These are phyloP conservation scores for Paralagenidium karlingii DNA, from an alignment of 352 stramenopile genomes.

Conservation along the genomic window DNA sequence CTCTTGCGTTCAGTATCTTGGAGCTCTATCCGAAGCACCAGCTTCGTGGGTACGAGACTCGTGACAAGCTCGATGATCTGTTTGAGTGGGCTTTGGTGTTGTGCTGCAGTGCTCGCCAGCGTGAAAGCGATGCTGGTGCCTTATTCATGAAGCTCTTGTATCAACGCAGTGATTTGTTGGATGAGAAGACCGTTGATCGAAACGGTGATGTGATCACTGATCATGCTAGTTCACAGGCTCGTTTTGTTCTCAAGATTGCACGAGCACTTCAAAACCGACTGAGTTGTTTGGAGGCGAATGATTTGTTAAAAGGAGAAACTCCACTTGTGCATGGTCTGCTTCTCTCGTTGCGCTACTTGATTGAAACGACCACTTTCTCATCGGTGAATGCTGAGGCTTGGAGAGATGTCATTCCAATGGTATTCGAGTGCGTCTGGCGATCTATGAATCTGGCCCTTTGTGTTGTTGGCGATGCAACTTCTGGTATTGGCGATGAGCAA, in stretches of 20 bases:
- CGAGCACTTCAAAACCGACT: slow-evolving; percentile 32
- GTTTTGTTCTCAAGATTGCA: slow-evolving; percentile 45
- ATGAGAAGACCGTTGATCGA: not conserved
- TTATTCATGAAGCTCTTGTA: slow-evolving; percentile 78
- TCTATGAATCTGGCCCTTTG: slow-evolving; percentile 51
- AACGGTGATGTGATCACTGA: not conserved
- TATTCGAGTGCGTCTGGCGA: slow-evolving; percentile 39
- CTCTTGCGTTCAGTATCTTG: slow-evolving; percentile 47
- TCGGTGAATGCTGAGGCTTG: slow-evolving; percentile 19
- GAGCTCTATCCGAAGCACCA: slow-evolving; percentile 37
- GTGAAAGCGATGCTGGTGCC: slow-evolving; percentile 76
- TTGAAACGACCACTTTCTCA: slow-evolving; percentile 45
- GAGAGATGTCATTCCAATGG: slow-evolving; percentile 21
- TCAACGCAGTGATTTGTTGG: slow-evolving; percentile 10
- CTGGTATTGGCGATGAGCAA: slow-evolving; percentile 40
- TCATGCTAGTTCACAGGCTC: slow-evolving; percentile 10
- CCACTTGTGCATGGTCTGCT: slow-evolving; percentile 66
- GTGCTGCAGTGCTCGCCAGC: slow-evolving; percentile 56
- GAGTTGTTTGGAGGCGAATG: slow-evolving; percentile 11
- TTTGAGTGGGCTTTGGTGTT: slow-evolving; percentile 61
- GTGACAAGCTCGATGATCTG: slow-evolving; percentile 21
- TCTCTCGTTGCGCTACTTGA: slow-evolving; percentile 58
- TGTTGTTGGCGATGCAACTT: slow-evolving; percentile 66
- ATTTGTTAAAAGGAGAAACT: slow-evolving; percentile 20
- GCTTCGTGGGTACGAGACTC: slow-evolving; percentile 40